These are phyloP conservation scores for Apiotrichum brassicae DNA, from an alignment of 1,284 basidiomycete species.

Conservation along the genomic window DNA sequence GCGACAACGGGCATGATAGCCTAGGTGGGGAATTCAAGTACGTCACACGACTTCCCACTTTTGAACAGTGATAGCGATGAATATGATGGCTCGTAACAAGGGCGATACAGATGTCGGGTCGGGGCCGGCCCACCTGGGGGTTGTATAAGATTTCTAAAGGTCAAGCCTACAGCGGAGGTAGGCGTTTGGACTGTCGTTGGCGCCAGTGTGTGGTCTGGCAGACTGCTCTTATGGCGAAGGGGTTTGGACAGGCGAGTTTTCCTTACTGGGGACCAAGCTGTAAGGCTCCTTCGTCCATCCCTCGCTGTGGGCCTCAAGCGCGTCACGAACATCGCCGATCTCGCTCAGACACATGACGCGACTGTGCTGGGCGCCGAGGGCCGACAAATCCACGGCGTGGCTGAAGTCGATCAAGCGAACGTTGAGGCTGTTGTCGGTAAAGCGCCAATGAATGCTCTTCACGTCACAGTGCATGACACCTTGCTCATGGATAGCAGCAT, in stretches of 20 bases:
- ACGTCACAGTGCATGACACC: constrained; percentile 4
- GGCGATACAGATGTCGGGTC: no score
- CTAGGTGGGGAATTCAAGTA: no score
- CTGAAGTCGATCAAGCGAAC: constrained; percentile 1
- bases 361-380: background rate
- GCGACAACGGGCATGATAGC: no score
- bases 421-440: background rate
- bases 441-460: constrained; percentile 1
- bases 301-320: background rate
- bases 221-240: no score
- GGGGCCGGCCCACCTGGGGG: no score
- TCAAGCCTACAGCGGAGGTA: no score
- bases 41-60: no score
- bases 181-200: no score
- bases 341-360: constrained; percentile 4
- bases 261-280: background rate
- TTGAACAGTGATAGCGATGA: no score
- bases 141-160: no score
- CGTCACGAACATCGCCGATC: constrained; percentile 4
- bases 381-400: background rate
- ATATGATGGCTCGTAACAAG: no score
- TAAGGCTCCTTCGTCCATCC: background rate
- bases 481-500: background rate
- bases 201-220: no score
- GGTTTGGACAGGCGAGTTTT: background rate